Evolutionary conservation across 1,284 basidiomycete species (phyloP).

Genomic region (Phlebopus sp.): DNA sequence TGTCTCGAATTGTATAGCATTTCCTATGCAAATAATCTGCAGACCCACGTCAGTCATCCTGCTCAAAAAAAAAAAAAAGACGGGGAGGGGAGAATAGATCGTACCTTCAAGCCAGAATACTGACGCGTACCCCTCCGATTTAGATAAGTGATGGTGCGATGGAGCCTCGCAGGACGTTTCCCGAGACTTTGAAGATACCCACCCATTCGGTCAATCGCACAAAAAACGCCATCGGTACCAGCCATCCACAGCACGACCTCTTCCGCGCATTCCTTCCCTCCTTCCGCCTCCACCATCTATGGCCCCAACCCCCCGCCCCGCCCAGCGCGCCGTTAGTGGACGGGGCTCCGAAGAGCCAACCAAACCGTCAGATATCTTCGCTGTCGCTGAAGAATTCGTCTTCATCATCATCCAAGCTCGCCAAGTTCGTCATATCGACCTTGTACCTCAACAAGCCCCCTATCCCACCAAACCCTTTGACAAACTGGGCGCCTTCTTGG

Average conservation of each 20-base stretch:
- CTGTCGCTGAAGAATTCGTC: constrained; percentile 70
- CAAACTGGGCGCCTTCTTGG: constrained; percentile 98
- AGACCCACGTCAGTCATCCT: no score
- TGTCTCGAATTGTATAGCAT: constrained; percentile 7
- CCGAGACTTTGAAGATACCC: constrained; percentile 7
- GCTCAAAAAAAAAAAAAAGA: no score
- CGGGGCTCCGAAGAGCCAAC: constrained; percentile 78
- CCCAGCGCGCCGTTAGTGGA: constrained; percentile 53
- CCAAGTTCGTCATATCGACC: constrained; percentile 85
- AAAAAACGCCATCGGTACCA: constrained; percentile 1
- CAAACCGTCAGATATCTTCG: constrained; percentile 80
- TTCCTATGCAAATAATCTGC: constrained; percentile 11
- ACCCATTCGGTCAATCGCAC: constrained; percentile 3
- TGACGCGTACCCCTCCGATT: constrained; percentile 14
- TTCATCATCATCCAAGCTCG: constrained; percentile 66
- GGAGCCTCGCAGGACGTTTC: constrained; percentile 8
- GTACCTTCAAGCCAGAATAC: constrained; percentile 23
- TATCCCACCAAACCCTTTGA: constrained; percentile 98
- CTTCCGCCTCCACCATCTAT: constrained; percentile 4
- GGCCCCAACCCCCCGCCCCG: constrained; percentile 47
- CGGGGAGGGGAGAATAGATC: background rate
- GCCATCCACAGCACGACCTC: constrained; percentile 7
- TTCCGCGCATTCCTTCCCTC: background rate
- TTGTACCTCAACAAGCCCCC: constrained; percentile 95
- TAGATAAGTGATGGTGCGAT: constrained; percentile 4